Evolutionary conservation across 495 filamentous ascomycete species (phyloP), one percentile per base, ranked within the genome.

Genomic region (Bombardia bombarda): DNA sequence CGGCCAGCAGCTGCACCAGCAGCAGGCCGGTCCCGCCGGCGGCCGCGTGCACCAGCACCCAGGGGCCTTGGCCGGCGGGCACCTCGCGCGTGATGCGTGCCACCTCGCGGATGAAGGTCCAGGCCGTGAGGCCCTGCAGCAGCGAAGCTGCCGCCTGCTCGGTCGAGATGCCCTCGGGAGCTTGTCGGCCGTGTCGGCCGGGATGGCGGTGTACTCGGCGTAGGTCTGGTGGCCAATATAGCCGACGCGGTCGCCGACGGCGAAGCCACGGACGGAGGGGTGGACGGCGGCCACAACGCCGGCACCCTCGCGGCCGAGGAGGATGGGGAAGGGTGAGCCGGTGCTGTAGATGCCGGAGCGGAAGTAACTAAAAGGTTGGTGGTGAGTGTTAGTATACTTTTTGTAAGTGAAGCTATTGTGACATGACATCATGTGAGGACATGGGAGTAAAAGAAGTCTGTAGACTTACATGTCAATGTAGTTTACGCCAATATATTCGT

Each of bases 1-100:
- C 65, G 37, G 72, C 71, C 18, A 96, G 61, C 32, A 96, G 63
- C 66, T 93, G 88, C 19, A 77, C 81, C 42, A 96, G 69, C 64
- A 83, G 78, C 32, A 82, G 69, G 0, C 90, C 92, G 1, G 88
- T 85, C 4, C 92, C 92, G 32, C 92, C 92, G 7, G 90, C 89
- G 0, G 92, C 92, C 0, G 92, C 90, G 50, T 94, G 87, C 24
- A 97, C 75, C 1, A 98, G 77, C 7, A 92, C 74, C 80, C 82
- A 93, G 44, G 94, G 87, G 1, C 82, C 86, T 17, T 51, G 32
- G 42, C 46, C 38, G 13, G 49, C 32, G 3, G 43, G 51, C 4
- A 32, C 20, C 38, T 53, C 32, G 25, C 57, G 74, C 53, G 85
- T 67, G 21, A 95, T 84, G 1, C 67, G 57, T 46, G 89, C 77